Evolutionary conservation across 768 basidiomycete species (phyloP).

Genomic region (Coprinellus micaceus): DNA sequence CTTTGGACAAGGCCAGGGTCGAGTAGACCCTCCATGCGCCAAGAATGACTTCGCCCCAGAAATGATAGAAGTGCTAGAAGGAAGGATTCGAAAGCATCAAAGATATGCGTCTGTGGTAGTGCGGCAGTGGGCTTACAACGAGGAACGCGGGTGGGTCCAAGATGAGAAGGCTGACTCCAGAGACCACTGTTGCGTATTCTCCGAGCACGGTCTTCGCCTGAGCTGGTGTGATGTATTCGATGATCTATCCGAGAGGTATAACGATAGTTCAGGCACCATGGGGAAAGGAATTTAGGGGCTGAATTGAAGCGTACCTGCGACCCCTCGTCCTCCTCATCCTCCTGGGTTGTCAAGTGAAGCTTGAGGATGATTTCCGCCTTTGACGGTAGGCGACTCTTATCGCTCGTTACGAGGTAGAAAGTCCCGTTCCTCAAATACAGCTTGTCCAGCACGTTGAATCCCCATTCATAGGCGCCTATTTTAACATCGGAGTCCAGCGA

Average conservation of each 20-base stretch:
- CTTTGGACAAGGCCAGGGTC: slow-evolving; percentile 16
- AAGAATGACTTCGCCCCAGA: slow-evolving; percentile 46
- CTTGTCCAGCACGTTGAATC: slow-evolving; percentile 75
- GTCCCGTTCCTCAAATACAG: slow-evolving; percentile 74
- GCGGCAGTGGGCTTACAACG: slow-evolving; percentile 12
- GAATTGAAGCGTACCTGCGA: slow-evolving; percentile 25
- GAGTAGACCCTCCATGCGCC: slow-evolving; percentile 41
- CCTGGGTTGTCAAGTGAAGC: background rate
- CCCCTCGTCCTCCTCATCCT: slow-evolving; percentile 17
- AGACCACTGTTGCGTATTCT: slow-evolving; percentile 15
- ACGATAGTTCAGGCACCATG: slow-evolving; percentile 6
- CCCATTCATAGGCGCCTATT: slow-evolving; percentile 20
- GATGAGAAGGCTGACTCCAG: slow-evolving; percentile 24
- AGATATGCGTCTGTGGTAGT: background rate
- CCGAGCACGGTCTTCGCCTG: slow-evolving; percentile 20
- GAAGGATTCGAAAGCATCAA: background rate
- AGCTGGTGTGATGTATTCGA: slow-evolving; percentile 23
- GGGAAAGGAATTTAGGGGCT: background rate
- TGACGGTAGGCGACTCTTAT: slow-evolving; percentile 37
- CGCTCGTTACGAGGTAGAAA: slow-evolving; percentile 55
- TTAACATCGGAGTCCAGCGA: background rate
- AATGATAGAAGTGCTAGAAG: slow-evolving; percentile 42
- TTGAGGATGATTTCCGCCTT: slow-evolving; percentile 36
- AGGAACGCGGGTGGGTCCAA: slow-evolving; percentile 28
- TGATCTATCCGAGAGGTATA: background rate